Conservation (phyloP, 2,329 filamentous ascomycete genomes). For the Neonectria neomacrospora region DNA sequence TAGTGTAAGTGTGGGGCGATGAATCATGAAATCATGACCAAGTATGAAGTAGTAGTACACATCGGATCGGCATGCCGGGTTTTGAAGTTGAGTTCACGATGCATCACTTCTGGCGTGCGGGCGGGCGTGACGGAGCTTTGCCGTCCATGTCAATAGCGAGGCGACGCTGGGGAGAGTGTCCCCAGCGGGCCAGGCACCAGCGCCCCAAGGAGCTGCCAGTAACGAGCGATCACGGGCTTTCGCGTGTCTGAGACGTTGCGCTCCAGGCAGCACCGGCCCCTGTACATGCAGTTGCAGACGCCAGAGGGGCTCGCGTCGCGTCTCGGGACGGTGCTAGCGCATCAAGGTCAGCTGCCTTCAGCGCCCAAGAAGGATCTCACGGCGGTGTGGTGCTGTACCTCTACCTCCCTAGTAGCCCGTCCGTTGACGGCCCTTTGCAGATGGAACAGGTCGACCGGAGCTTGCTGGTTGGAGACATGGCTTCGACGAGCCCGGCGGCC, state of each 20-base stretch:
- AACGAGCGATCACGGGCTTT: constrained; percentile 39
- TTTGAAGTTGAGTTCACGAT: constrained; percentile 32
- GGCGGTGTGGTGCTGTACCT: constrained; percentile 10
- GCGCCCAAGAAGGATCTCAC: not conserved
- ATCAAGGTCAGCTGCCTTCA: not conserved
- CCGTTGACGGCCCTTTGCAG: not conserved
- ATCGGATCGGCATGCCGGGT: not conserved
- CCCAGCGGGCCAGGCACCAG: constrained; percentile 39
- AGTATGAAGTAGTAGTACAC: constrained; percentile 5
- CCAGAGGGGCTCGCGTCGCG: constrained; percentile 14
- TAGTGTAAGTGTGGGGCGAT: constrained; percentile 3
- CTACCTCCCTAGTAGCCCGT: too few relatives aligned
- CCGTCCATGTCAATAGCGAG: not conserved
- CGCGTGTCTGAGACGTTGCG: constrained; percentile 30
- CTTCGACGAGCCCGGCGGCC: constrained; percentile 22
- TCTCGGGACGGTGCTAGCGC: constrained; percentile 2
- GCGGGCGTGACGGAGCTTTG: constrained; percentile 25
- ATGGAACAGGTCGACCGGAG: constrained; percentile 6
- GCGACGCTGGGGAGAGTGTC: constrained; percentile 5
- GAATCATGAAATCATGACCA: constrained; percentile 14
- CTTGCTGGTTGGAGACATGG: constrained; percentile 25
- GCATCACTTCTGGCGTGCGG: constrained; percentile 17
- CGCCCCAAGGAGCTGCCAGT: constrained; percentile 16
- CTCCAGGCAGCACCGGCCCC: constrained; percentile 42
- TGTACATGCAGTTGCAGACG: constrained; percentile 3